Base-by-base conservation (phyloP, 441 rosid species). In the Pelargonium citronellum region DNA sequence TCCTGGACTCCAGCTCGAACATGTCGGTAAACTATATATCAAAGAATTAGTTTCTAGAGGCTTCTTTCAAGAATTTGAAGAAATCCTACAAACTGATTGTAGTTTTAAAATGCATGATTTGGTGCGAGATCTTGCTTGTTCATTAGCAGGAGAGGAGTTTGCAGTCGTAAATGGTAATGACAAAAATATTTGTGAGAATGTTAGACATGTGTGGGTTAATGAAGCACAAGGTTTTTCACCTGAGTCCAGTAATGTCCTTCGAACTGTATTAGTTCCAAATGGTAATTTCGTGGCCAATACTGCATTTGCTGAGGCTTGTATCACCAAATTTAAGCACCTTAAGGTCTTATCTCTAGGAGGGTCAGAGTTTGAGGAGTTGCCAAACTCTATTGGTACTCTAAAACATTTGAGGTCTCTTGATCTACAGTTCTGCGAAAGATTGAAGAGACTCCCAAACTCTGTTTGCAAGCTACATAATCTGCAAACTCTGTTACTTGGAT, bases 81-180 rank as follows among this genome's bases (percentile, higher is more conserved):
- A n/a, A n/a, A n/a, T n/a, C n/a, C n/a, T n/a, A n/a, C n/a, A n/a
- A n/a, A n/a, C n/a, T n/a, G n/a, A n/a, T n/a, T n/a, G n/a, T n/a
- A n/a, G n/a, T n/a, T 17, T 22, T 15, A 58, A 19, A 58, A 58
- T 58, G 64, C 64, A 58, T 58, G 64, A 58, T 58, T 17, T 17
- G 30, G 64, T 17, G 10, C 30, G 24, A 9, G 24, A 17, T 17
- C 30, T 22, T 17, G 64, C 13, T 0, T 17, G 27, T 58, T 58
- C 30, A 7, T 22, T 17, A n/a, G 30, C 12, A 20, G 24, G 17
- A 15, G 30, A 10, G 1, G 30, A 17, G 12, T 58, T 58, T 7
- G 2, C 2, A 4, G 19, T 0, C 5, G 7, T 51, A n/a, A 51
- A 3, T 51, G 58, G n/a, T 22, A 22, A 22, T 22, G 24, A 22